phyloP scores from a whole-genome alignment of 2,329 filamentous ascomycete species.

The Dryadomyces sulphureus region DNA sequence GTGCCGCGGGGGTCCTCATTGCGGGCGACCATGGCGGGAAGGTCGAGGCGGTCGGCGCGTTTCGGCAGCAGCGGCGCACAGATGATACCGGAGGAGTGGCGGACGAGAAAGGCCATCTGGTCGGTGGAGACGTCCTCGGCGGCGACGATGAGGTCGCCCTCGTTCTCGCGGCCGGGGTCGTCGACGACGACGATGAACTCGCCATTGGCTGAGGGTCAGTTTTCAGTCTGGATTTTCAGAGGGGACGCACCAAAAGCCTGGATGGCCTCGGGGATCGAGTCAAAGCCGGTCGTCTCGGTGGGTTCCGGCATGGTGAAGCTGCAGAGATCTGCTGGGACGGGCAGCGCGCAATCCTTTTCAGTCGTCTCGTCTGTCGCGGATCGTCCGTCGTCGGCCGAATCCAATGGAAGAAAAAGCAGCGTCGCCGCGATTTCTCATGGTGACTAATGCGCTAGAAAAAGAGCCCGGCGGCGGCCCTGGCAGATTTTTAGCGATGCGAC shows the following conservation, averaged over 20 bases:
- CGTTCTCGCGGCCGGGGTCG: slow-evolving; percentile 83
- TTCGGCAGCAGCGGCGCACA: slow-evolving; percentile 68
- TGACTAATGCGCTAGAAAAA: no score
- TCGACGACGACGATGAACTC: slow-evolving; percentile 96
- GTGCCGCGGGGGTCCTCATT: slow-evolving; percentile 76
- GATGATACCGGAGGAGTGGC: slow-evolving; percentile 78
- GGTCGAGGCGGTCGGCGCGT: slow-evolving; percentile 54
- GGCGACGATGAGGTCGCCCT: slow-evolving; percentile 94
- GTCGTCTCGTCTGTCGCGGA: no score
- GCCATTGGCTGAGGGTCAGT: slow-evolving; percentile 6
- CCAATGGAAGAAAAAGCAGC: no score
- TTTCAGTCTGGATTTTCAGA: not conserved
- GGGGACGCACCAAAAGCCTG: slow-evolving; percentile 4
- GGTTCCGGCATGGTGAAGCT: not conserved
- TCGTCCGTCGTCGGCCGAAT: no score
- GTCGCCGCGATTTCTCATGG: no score
- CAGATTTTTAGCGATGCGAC: no score
- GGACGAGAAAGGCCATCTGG: slow-evolving; percentile 94
- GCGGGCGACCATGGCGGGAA: slow-evolving; percentile 74
- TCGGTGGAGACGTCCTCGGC: slow-evolving; percentile 69
- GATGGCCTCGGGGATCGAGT: slow-evolving; percentile 6
- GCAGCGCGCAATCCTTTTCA: not conserved
- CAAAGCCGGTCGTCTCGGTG: not conserved
- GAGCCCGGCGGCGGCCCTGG: no score
- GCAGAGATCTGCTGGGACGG: not conserved